These are phyloP conservation scores for Termitomyces sp. DNA, from an alignment of 768 basidiomycete genomes.

Conservation along the genomic window DNA sequence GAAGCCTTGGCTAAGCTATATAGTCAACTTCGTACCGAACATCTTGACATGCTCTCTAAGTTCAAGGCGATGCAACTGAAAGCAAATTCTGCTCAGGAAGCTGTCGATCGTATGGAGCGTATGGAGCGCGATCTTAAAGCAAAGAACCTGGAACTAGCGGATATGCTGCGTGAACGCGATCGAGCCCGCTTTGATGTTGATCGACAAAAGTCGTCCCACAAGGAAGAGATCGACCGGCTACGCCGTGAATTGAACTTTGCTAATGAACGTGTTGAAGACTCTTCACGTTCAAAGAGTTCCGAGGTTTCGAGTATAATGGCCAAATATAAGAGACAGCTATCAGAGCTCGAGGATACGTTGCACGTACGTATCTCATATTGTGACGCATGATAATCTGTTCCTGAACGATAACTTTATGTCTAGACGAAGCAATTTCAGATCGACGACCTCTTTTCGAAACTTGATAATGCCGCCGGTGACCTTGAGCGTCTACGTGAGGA, in stretches of 20 bases:
- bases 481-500: slow-evolving; percentile 84
- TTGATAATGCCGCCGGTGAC: slow-evolving; percentile 70
- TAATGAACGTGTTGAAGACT: slow-evolving; percentile 96
- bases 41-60: slow-evolving; percentile 94
- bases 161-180: slow-evolving; percentile 98
- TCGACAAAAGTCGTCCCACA: slow-evolving; percentile 87
- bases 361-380: slow-evolving; percentile 45
- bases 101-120: slow-evolving; percentile 96
- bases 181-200: slow-evolving; percentile 94
- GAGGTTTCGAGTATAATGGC: slow-evolving; percentile 84
- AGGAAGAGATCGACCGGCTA: slow-evolving; percentile 89
- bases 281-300: slow-evolving; percentile 83
- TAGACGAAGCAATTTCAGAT: slow-evolving; percentile 96
- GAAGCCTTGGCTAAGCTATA: slow-evolving; percentile 98
- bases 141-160: slow-evolving; percentile 97
- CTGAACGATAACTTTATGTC: not conserved
- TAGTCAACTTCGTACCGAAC: slow-evolving; percentile 95
- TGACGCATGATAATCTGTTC: not conserved
- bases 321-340: slow-evolving; percentile 94
- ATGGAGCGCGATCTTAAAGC: slow-evolving; percentile 98
- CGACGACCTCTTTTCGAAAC: slow-evolving; percentile 80
- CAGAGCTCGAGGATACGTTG: slow-evolving; percentile 94
- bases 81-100: slow-evolving; percentile 97
- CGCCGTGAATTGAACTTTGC: slow-evolving; percentile 91
- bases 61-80: slow-evolving; percentile 97